Percentiles rank a stretch among this genome's conserved stretches.
Conservation (phyloP, 1,284 basidiomycete species). For the Trametes versicolor region DNA sequence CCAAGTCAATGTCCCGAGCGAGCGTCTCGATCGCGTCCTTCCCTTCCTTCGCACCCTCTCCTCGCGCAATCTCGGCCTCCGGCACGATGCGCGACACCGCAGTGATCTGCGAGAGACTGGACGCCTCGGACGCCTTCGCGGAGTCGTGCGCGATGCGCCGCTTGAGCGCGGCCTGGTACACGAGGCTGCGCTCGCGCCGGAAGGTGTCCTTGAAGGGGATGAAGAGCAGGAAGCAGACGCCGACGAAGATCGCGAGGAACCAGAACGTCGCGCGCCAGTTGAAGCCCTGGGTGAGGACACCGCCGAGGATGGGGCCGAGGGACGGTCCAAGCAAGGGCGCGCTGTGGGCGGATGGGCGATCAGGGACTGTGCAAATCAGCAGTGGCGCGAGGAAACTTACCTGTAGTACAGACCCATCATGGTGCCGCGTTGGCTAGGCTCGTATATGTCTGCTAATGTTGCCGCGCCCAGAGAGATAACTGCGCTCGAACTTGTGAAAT, state of each 20-base stretch:
- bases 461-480: constrained; percentile 85
- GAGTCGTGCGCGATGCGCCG: constrained; percentile 38
- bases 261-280: constrained; percentile 86
- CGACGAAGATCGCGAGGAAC: constrained; percentile 77
- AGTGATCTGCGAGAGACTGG: constrained; percentile 33
- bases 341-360: constrained; percentile 23
- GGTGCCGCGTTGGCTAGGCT: constrained; percentile 79
- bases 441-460: constrained; percentile 85
- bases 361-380: background rate
- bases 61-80: background rate
- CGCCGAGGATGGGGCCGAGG: constrained; percentile 79
- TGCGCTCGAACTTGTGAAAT: constrained; percentile 68
- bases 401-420: constrained; percentile 83
- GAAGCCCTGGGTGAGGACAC: constrained; percentile 73
- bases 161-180: constrained; percentile 73
- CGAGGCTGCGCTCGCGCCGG: constrained; percentile 79
- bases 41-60: background rate
- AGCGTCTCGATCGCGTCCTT: constrained; percentile 25
- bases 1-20: constrained; percentile 25
- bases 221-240: constrained; percentile 65
- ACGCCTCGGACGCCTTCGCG: constrained; percentile 31
- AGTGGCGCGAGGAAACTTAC: constrained; percentile 15
- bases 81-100: constrained; percentile 28
- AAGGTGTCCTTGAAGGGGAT: constrained; percentile 86
- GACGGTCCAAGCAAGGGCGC: constrained; percentile 59